Conservation (phyloP, 2,329 filamentous ascomycete species). For the Cladosporium austrohemisphaericum region DNA sequence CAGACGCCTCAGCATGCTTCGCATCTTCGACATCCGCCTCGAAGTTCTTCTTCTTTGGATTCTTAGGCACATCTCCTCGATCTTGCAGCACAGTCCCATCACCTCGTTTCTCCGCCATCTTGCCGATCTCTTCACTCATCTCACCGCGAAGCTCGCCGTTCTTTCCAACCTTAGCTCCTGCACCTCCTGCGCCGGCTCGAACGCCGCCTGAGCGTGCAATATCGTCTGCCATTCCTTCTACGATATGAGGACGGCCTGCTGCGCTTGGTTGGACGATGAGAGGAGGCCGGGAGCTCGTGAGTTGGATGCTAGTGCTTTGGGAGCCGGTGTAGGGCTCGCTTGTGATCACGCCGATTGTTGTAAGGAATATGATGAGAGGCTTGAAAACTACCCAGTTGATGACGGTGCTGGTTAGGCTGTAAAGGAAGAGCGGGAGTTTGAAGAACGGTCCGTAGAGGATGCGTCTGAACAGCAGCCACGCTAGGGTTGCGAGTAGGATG, state of each 20-base stretch:
- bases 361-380: conserved; percentile 47
- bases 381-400: conserved; percentile 28
- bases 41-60: conserved; percentile 62
- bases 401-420: conserved; percentile 21
- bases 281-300: conserved; percentile 32
- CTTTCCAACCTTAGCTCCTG: conserved; percentile 37
- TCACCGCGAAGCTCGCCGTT: conserved; percentile 28
- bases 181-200: conserved; percentile 50
- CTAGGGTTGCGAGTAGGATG: conserved; percentile 65
- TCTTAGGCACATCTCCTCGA: conserved; percentile 38
- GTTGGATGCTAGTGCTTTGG: neutral
- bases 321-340: conserved; percentile 17
- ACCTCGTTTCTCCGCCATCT: conserved; percentile 43
- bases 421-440: conserved; percentile 60
- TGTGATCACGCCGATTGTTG: conserved; percentile 49
- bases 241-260: conserved; percentile 32
- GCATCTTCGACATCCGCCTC: conserved; percentile 43
- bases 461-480: conserved; percentile 81
- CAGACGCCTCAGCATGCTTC: conserved; percentile 29
- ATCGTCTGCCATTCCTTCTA: conserved; percentile 25
- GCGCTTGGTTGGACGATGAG: conserved; percentile 47
- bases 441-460: conserved; percentile 84
- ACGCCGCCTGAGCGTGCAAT: conserved; percentile 31
- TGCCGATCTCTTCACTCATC: conserved; percentile 40
- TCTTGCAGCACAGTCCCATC: conserved; percentile 45